Percentiles rank a stretch among this genome's conserved stretches.
phyloP scores from a whole-genome alignment of 208 protist species.

The Leptomonas pyrrhocoris region DNA sequence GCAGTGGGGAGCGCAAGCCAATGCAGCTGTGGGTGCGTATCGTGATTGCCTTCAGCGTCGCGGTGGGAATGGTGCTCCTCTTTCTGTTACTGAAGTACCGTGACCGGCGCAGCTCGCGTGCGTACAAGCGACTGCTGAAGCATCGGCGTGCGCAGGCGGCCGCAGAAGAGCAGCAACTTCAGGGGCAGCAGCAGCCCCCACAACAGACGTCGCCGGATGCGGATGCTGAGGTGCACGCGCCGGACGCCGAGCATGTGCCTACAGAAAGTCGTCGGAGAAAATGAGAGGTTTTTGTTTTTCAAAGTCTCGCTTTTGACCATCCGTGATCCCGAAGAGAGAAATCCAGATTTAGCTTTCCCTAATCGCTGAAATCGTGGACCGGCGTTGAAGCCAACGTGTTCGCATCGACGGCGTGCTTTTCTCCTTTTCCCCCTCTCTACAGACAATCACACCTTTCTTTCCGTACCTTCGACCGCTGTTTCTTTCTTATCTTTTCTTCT shows the following conservation, averaged over 20 bases:
- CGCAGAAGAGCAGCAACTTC: not conserved
- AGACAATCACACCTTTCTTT: too few relatives aligned
- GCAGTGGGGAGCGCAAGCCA: not conserved
- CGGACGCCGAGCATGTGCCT: not conserved
- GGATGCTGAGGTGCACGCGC: not conserved
- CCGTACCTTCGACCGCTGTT: too few relatives aligned
- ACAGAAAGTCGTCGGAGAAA: not conserved
- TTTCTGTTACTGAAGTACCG: slow-evolving; percentile 9
- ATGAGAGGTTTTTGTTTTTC: too few relatives aligned
- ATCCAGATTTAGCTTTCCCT: too few relatives aligned
- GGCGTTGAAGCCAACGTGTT: too few relatives aligned
- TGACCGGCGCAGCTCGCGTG: slow-evolving; percentile 13
- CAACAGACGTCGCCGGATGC: not conserved
- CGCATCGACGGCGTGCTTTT: too few relatives aligned
- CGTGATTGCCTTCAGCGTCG: not conserved
- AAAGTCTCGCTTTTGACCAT: too few relatives aligned
- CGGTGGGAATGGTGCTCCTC: slow-evolving; percentile 4
- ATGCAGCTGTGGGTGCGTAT: slow-evolving; percentile 20
- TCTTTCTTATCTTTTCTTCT: not conserved
- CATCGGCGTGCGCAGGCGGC: not conserved
- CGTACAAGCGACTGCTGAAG: slow-evolving; percentile 8
- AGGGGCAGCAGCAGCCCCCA: not conserved
- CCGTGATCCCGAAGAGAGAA: too few relatives aligned
- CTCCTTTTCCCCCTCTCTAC: too few relatives aligned
- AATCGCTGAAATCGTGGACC: too few relatives aligned